phyloP scores from a whole-genome alignment of 2,329 filamentous ascomycete species.

The Colletotrichum gloeosporioides region DNA sequence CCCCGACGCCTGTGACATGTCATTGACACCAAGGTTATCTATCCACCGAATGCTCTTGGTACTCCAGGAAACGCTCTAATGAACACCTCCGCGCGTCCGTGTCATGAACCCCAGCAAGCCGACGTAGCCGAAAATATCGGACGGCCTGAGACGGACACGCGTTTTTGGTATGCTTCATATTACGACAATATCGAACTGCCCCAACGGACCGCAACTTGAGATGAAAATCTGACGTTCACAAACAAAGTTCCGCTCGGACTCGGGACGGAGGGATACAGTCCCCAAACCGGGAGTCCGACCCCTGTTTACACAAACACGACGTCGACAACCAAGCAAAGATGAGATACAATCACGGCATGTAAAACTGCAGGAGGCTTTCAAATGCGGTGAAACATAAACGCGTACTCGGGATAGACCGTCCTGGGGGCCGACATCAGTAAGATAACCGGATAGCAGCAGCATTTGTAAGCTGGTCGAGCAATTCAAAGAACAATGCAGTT shows the following conservation, averaged over 20 bases:
- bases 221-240: neutral
- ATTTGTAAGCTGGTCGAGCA: neutral
- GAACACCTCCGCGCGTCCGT: neutral
- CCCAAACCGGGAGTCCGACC: neutral
- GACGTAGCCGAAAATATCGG: neutral
- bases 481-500: neutral
- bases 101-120: neutral
- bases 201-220: neutral
- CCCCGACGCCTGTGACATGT: neutral
- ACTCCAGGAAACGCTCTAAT: neutral
- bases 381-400: neutral
- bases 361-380: neutral
- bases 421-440: neutral
- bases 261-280: neutral
- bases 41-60: neutral
- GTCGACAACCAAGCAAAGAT: neutral
- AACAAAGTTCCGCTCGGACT: neutral
- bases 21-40: neutral
- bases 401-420: neutral
- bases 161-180: neutral
- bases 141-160: neutral
- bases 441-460: neutral
- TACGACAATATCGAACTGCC: neutral
- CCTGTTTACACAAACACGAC: neutral
- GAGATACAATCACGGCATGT: neutral